Evolutionary conservation across 75 land plant genomes (phyloP), one percentile per base, ranked within the genome.

Genomic region (Gnetum montanum): DNA sequence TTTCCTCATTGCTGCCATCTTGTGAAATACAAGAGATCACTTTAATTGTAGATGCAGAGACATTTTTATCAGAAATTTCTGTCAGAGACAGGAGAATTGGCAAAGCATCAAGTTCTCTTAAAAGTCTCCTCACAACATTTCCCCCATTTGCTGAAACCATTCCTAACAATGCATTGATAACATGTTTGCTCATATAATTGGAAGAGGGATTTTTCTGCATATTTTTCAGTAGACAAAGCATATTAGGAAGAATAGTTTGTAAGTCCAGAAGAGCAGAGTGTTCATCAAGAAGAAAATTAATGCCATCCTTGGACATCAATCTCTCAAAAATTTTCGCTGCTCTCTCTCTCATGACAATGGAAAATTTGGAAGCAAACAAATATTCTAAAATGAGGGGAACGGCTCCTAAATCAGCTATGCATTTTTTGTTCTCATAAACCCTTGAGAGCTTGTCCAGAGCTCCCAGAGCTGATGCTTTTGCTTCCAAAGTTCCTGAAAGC

Each of bases 291-390:
- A 71, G 57, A 54, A 61, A 75, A 8, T 52, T 34, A 18, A 62
- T 62, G 46, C 76, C 73, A 62, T 69, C 71, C 23, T 34, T 41
- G 11, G 56, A 54, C 37, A 70, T 54, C 25, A 81, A 31, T 54
- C 58, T 69, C 49, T 81, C 67, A 13, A 81, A 46, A 18, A 75
- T 66, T 36, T 57, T 64, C 25, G 49, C 74, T 10, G 80, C 61
- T 30, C 31, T 59, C 29, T 68, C 70, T 46, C 64, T 63, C 8
- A 71, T 34, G 58, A 19, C 47, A 18, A 61, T 12, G 27, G 62
- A 72, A 8, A 38, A 41, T 33, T 58, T 48, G 28, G 66, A 41
- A 45, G 76, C 48, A 58, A 71, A 68, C 29, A 81, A 34, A 33
- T 61, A 63, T 7, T 81, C 55, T 52, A 76, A 22, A 33, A 81